phyloP scores from a whole-genome alignment of 805 yeast species.

The Ogataea zsoltii region DNA sequence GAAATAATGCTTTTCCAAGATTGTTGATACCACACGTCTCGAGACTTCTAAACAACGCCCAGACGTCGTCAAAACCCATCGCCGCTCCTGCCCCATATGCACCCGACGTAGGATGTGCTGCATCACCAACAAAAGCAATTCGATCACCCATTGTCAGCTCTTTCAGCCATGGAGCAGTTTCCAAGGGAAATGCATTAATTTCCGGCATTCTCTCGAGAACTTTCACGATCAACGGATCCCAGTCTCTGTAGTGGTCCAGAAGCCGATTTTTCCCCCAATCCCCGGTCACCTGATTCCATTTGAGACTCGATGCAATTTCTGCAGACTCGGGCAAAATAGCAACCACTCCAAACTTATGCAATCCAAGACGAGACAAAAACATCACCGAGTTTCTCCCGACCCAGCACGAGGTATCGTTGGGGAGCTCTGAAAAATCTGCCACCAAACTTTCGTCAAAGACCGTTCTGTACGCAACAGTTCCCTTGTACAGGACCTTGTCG shows the following conservation, averaged over 20 bases:
- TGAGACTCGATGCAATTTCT: constrained; percentile 8
- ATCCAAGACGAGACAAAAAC: constrained; percentile 4
- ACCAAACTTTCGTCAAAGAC: constrained; percentile 9
- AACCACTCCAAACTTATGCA: constrained; percentile 5
- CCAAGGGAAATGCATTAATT: constrained; percentile 9
- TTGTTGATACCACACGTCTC: background rate
- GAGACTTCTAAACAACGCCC: constrained; percentile 8
- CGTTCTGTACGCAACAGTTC: constrained; percentile 8
- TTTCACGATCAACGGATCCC: constrained; percentile 10
- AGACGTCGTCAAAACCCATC: constrained; percentile 11
- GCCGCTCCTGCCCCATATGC: constrained; percentile 12
- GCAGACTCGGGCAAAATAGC: constrained; percentile 7
- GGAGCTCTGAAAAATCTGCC: background rate
- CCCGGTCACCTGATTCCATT: constrained; percentile 7
- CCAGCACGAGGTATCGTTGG: constrained; percentile 8
- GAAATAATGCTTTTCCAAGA: constrained; percentile 1
- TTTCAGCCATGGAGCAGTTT: constrained; percentile 9
- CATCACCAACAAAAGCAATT: constrained; percentile 9
- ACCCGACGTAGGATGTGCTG: constrained; percentile 13
- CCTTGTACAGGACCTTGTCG: constrained; percentile 3
- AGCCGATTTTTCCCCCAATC: constrained; percentile 5
- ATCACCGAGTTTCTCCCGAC: constrained; percentile 6
- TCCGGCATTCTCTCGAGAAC: constrained; percentile 8
- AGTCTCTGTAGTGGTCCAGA: constrained; percentile 4
- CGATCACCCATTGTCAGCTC: constrained; percentile 1